These are phyloP conservation scores for Rusavskia elegans DNA, from an alignment of 495 filamentous ascomycete genomes.

Conservation along the genomic window DNA sequence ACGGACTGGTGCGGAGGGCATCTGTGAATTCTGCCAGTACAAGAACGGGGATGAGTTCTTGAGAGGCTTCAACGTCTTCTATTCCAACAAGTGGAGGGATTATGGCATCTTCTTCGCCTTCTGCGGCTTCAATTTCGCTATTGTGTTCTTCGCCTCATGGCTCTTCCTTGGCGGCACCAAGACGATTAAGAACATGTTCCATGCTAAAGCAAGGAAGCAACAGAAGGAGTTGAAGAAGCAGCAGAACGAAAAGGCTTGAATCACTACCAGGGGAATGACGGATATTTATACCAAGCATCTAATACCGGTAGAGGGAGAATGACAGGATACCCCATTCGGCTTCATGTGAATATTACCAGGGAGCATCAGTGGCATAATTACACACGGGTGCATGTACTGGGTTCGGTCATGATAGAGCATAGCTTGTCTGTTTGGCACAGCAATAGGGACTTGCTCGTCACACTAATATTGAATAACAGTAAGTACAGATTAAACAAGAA, in stretches of 20 bases:
- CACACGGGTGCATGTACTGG: too few species aligned
- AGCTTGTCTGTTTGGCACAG: too few species aligned
- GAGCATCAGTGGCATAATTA: too few species aligned
- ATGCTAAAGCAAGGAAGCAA: slow-evolving; percentile 23
- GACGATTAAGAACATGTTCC: slow-evolving; percentile 25
- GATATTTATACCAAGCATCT: too few species aligned
- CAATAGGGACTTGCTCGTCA: too few species aligned
- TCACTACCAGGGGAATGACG: too few species aligned
- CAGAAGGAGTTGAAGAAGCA: slow-evolving; percentile 15
- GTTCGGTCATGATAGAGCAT: too few species aligned
- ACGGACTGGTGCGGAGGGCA: slow-evolving; percentile 21
- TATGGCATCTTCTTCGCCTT: slow-evolving; percentile 43
- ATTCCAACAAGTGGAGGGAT: slow-evolving; percentile 44
- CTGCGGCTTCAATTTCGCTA: slow-evolving; percentile 36
- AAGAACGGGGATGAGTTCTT: slow-evolving; percentile 36
- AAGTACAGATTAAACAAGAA: too few species aligned
- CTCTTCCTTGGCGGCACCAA: slow-evolving; percentile 33
- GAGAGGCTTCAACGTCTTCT: slow-evolving; percentile 30
- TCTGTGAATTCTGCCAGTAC: slow-evolving; percentile 50
- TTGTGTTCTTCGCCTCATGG: slow-evolving; percentile 37
- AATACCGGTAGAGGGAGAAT: too few species aligned
- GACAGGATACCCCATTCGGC: too few species aligned
- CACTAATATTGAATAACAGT: too few species aligned
- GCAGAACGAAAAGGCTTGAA: slow-evolving; percentile 9
- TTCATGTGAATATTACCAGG: too few species aligned